Evolutionary conservation across 1,284 basidiomycete species (phyloP).

Genomic region (Sanghuangporus weigelae): DNA sequence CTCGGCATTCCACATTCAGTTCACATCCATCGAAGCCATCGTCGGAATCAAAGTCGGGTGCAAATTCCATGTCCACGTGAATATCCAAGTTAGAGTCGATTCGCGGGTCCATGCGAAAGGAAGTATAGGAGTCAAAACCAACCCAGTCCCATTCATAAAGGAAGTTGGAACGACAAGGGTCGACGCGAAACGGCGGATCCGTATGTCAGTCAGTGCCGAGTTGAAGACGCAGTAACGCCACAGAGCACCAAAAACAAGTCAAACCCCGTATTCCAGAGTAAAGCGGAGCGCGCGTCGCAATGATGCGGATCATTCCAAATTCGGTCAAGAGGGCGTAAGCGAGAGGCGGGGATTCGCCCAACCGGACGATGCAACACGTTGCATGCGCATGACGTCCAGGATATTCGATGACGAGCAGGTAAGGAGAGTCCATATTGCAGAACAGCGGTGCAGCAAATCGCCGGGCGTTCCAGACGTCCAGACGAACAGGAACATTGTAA

Average conservation of each 20-base stretch:
- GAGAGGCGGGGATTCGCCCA: neutral
- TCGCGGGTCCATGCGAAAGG: neutral
- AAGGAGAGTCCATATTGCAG: neutral
- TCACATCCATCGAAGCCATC: neutral
- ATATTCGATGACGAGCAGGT: neutral
- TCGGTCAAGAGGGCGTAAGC: neutral
- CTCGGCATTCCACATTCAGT: neutral
- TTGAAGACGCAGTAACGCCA: constrained; percentile 3
- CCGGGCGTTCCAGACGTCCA: neutral
- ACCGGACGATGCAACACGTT: neutral
- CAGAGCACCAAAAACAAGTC: neutral
- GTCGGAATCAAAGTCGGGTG: neutral
- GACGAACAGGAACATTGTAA: neutral
- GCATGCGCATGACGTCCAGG: neutral
- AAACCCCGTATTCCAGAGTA: neutral
- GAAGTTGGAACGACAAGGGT: neutral
- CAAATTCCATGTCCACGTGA: neutral
- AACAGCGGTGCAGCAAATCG: neutral
- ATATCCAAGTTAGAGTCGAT: neutral
- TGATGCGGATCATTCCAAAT: constrained; percentile 1
- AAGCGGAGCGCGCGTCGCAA: neutral
- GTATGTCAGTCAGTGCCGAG: neutral
- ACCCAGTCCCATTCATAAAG: neutral
- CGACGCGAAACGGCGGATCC: neutral
- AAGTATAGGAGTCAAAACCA: neutral